Evolutionary conservation across 495 filamentous ascomycete species (phyloP), one percentile per base, ranked within the genome.

Genomic region (Trichoderma virens): DNA sequence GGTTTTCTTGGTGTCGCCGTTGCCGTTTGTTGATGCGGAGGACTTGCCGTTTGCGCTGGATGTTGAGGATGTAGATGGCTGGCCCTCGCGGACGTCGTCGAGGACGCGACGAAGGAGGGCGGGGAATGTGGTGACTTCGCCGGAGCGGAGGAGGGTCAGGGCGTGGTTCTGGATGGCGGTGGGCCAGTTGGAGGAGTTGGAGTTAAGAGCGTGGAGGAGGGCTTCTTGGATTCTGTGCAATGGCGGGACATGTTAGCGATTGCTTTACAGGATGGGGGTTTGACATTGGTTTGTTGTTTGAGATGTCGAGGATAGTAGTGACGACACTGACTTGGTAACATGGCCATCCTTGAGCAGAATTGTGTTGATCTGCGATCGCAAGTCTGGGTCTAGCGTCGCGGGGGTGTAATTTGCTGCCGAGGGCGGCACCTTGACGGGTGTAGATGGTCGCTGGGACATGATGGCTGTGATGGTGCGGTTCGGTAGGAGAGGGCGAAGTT

Each of bases 361-460:
- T 23, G 70, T 69, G 69, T 85, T 85, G 65, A 85, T 82, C 59
- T 83, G 73, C 4, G 82, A 82, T 7, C 82, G 70, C 60, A 85
- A 72, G 18, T 84, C 82, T 23, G 76, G 69, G 64, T 85, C 82
- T 43, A 76, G 74, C 6, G 77, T 83, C 16, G 77, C 77, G 56
- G 78, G 70, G 20, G 78, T 77, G 71, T 85, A 84, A 62, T 71
- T 75, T 1, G 80, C 72, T 2, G 77, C 80, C 38, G 80, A 77
- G 18, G 76, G 64, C 11, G 82, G 80, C 47, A 85, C 79, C 70
- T 80, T 81, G 64, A 81, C 80, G 1, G 81, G 78, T 1, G 80
- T 80, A 23, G 79, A 73, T 5, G 79, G 73, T 23, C 72, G 70
- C 28, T 81, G 77, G 43, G 76, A 66, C 76, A 80, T 79, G 59